phyloP scores from a whole-genome alignment of 1,284 basidiomycete species.

The Cerrena zonata region DNA sequence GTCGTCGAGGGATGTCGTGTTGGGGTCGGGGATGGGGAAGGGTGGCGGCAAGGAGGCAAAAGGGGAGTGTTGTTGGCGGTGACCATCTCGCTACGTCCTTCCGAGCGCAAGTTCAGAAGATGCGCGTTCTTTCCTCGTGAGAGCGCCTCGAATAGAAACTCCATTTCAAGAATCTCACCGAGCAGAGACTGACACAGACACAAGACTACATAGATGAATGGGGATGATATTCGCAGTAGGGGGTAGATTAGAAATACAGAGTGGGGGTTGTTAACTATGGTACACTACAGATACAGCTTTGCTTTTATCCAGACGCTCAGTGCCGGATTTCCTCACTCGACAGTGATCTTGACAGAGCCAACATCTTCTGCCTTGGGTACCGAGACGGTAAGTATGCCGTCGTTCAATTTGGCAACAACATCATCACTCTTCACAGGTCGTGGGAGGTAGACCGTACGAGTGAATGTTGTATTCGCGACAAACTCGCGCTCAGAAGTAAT shows the following conservation, averaged over 20 bases:
- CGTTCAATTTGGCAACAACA: constrained; percentile 59
- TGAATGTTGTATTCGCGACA: constrained; percentile 50
- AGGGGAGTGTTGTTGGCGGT: constrained; percentile 14
- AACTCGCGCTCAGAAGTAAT: constrained; percentile 56
- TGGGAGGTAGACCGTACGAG: constrained; percentile 66
- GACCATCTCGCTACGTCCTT: constrained; percentile 12
- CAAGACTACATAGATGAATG: too few relatives aligned
- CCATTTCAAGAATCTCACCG: too few relatives aligned
- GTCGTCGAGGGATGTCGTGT: background rate
- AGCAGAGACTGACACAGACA: too few relatives aligned
- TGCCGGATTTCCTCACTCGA: constrained; percentile 21
- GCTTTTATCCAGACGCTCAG: background rate
- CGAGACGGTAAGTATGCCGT: constrained; percentile 63
- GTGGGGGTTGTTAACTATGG: background rate
- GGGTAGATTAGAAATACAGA: constrained; percentile 1
- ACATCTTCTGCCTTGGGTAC: constrained; percentile 59
- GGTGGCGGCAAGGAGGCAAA: constrained; percentile 5
- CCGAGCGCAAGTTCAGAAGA: constrained; percentile 17
- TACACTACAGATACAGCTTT: background rate
- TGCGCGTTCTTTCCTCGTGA: constrained; percentile 14
- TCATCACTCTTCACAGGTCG: constrained; percentile 51
- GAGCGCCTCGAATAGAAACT: background rate
- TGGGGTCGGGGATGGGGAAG: constrained; percentile 3
- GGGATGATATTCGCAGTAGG: constrained; percentile 1
- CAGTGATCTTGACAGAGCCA: constrained; percentile 36